Conservation (phyloP, 208 protist species). For the Angomonas desouzai region DNA sequence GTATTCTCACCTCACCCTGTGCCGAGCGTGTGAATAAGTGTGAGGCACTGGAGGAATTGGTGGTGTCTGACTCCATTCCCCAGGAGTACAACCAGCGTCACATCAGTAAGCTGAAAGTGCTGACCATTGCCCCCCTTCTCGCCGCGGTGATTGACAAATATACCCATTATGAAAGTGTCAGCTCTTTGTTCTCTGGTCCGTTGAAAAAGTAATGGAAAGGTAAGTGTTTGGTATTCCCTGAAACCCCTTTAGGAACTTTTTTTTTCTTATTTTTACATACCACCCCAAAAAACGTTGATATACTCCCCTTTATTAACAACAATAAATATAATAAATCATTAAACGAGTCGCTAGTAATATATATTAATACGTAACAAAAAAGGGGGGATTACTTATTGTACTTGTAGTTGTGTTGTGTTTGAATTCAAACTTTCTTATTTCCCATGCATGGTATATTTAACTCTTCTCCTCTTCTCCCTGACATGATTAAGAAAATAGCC, state of each 20-base stretch:
- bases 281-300: neutral
- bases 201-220: constrained; percentile 15
- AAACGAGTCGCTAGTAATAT: constrained; percentile 2
- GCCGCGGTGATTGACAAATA: constrained; percentile 76
- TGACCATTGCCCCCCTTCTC: constrained; percentile 88
- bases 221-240: neutral
- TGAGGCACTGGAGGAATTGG: constrained; percentile 78
- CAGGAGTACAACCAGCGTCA: constrained; percentile 69
- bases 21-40: constrained; percentile 85
- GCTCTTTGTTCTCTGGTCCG: constrained; percentile 47
- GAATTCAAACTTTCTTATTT: too few relatives aligned
- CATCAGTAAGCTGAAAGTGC: constrained; percentile 83
- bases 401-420: constrained; percentile 4
- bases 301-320: neutral
- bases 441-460: too few relatives aligned
- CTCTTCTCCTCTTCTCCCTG: neutral
- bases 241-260: neutral
- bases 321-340: neutral
- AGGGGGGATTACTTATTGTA: too few relatives aligned
- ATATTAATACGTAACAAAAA: neutral
- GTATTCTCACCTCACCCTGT: constrained; percentile 88
- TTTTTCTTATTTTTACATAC: constrained; percentile 5
- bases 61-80: constrained; percentile 93
- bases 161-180: constrained; percentile 63
- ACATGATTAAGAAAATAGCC: too few relatives aligned